Base-by-base conservation (phyloP, 345 rosid genomes). In the Euphorbia pulcherrima region DNA sequence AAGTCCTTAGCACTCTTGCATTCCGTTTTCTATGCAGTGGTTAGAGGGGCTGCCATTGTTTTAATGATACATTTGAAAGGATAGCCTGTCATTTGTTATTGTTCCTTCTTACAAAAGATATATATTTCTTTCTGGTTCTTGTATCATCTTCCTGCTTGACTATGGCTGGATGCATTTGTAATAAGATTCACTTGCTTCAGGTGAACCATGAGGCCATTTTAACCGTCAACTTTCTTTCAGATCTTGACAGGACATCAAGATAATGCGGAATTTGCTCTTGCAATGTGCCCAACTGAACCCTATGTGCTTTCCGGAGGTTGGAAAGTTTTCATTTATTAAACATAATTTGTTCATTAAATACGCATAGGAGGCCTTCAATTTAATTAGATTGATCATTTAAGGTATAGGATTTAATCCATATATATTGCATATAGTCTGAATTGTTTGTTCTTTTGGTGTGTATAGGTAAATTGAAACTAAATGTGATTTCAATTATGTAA, bases 251-350 rank as follows among this genome's bases (percentile, higher is more conserved):
- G 99, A 51, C 99, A 95, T 80, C 90, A 84, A 78, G 99, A 95
- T 71, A 95, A 95, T 90, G 99, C 99, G 47, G 99, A 95, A 75
- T 95, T 90, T 74, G 99, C 99, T 64, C 99, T 95, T 72, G 96
- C 99, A 72, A 85, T 95, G 99, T 92, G 98, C 80, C 94, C 96
- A 60, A 84, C 91, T 14, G 97, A 92, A 73, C 98, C 99, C 54
- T 95, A 78, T 86, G 99, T 95, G 52, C 94, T 95, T 69, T 95
- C 98, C 86, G 99, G 99, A 90, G 99, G 99, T 95, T 74, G n/a
- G 67, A 61, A 47, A 59, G 14, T 48, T 28, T 8, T 33, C 12
- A 17, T 51, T 28, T 20, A 44, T 30, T 60, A 13, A 1, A 8
- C 1, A 27, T 18, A 44, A 24, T 1, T 12, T 44, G 44, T 44